phyloP scores from a whole-genome alignment of 2,329 filamentous ascomycete species.

The Albifimbria verrucaria region DNA sequence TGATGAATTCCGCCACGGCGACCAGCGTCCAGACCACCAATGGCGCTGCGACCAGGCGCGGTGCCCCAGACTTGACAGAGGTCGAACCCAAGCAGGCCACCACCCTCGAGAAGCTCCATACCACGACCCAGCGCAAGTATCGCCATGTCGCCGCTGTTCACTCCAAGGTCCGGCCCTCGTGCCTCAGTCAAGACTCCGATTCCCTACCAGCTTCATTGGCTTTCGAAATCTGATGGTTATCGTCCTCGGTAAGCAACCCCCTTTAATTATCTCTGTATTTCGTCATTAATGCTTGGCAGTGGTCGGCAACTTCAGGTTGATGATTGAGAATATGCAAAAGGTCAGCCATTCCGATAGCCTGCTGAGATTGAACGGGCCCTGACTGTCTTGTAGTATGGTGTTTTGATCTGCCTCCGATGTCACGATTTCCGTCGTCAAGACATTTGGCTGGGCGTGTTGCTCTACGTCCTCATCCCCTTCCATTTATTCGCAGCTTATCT shows the following conservation, averaged over 20 bases:
- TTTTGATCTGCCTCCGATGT: slow-evolving; percentile 86
- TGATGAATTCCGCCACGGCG: slow-evolving; percentile 40
- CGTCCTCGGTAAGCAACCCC: slow-evolving; percentile 63
- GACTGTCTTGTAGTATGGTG: slow-evolving; percentile 68
- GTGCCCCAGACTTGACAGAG: slow-evolving; percentile 22
- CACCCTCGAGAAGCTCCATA: slow-evolving; percentile 16
- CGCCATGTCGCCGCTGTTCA: slow-evolving; percentile 90
- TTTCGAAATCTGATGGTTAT: slow-evolving; percentile 97
- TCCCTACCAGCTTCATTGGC: slow-evolving; percentile 80
- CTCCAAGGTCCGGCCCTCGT: slow-evolving; percentile 67
- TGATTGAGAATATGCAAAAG: slow-evolving; percentile 97
- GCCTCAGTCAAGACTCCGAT: slow-evolving; percentile 78
- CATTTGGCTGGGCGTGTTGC: slow-evolving; percentile 67
- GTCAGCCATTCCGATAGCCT: slow-evolving; percentile 37
- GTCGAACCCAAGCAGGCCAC: slow-evolving; percentile 18
- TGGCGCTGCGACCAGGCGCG: slow-evolving; percentile 23
- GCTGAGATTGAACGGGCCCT: slow-evolving; percentile 2
- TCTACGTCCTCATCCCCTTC: slow-evolving; percentile 86
- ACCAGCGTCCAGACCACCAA: slow-evolving; percentile 29
- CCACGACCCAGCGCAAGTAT: slow-evolving; percentile 60
- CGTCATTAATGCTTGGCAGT: slow-evolving; percentile 45
- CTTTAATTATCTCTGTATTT: not conserved
- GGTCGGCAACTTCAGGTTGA: slow-evolving; percentile 86
- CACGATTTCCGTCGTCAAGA: slow-evolving; percentile 84
- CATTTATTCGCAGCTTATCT: slow-evolving; percentile 88